Percentiles rank a stretch among this genome's conserved stretches.
Evolutionary conservation across 768 basidiomycete species (phyloP).

Genomic region (Tricholoma flavovirens): DNA sequence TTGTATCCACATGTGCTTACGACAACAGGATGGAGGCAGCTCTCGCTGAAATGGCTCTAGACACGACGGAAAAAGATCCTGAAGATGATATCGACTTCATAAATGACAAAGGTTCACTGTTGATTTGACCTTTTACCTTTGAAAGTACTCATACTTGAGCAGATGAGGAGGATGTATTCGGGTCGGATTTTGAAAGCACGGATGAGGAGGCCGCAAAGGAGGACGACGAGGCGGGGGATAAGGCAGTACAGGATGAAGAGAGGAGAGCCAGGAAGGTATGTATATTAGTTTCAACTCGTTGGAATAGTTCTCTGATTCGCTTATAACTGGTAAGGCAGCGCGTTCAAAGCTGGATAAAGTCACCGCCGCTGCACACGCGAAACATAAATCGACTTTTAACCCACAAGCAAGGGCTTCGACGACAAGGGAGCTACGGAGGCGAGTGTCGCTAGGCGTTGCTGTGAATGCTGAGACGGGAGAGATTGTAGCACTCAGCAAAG

Average conservation of each 20-base stretch:
- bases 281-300: neutral
- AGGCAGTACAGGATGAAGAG: slow-evolving; percentile 55
- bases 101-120: slow-evolving; percentile 49
- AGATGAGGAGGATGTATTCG: slow-evolving; percentile 83
- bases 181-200: slow-evolving; percentile 81
- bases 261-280: slow-evolving; percentile 43
- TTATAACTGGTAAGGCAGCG: slow-evolving; percentile 36
- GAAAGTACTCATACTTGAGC: slow-evolving; percentile 7
- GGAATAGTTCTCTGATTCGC: neutral
- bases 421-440: slow-evolving; percentile 35
- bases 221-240: slow-evolving; percentile 52
- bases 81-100: slow-evolving; percentile 76
- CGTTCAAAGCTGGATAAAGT: slow-evolving; percentile 55
- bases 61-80: slow-evolving; percentile 49
- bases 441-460: slow-evolving; percentile 49
- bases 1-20: slow-evolving; percentile 1
- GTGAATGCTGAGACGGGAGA: slow-evolving; percentile 61
- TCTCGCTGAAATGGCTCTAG: slow-evolving; percentile 60
- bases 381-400: slow-evolving; percentile 64
- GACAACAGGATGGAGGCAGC: slow-evolving; percentile 67
- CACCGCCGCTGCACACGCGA: slow-evolving; percentile 61
- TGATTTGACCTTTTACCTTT: neutral
- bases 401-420: slow-evolving; percentile 35
- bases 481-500: slow-evolving; percentile 31
- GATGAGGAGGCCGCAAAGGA: slow-evolving; percentile 65